Base-by-base conservation (phyloP, 352 stramenopile genomes). In the Phytophthora cactorum region DNA sequence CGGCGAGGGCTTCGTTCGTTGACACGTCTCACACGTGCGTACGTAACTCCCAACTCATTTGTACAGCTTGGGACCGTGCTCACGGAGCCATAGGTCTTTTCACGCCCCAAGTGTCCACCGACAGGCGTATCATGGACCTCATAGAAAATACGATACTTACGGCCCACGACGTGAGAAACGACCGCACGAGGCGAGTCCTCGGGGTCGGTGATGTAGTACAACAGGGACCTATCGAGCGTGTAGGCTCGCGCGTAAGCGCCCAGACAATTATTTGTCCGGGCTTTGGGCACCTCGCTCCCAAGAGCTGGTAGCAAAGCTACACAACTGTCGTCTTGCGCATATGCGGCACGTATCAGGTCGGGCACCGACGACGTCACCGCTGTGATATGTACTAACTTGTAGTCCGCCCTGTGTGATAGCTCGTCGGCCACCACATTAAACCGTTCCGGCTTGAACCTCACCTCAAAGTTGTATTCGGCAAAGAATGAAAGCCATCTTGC, bases 401-500 rank as follows among this genome's bases (percentile, higher is more conserved):
- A 65, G 17, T 70, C 51, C 12, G 67, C 53, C 14, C 52, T 44
- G 8, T 57, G 72, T 2, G 53, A 72, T 0, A 78, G 28, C 52
- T 34, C 59, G 51, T 78, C 65, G n/a, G 59, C 56, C 3, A 78
- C 66, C 64, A 0, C 22, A 56, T 36, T 36, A 36, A 36, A 8
- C 31, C 31, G 55, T 38, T 81, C 74, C 44, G 75, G 78, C 38
- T 78, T 60, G 22, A 22, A 22, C 22, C 22, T 22, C 29, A 72
- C 52, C 25, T 43, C 15, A 15, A 75, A 71, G 32, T 71, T 77
- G 54, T 69, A 73, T 28, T 77, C 63, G 1, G 64, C 38, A 51
- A 81, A 78, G 55, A 74, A 78, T 3, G 66, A 62, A 1, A 77
- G 38, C 56, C 70, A 78, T 11, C 66, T 25, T 8, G 45, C 52